These are phyloP conservation scores for Gossypium turneri DNA, from an alignment of 345 rosid species.

Conservation along the genomic window DNA sequence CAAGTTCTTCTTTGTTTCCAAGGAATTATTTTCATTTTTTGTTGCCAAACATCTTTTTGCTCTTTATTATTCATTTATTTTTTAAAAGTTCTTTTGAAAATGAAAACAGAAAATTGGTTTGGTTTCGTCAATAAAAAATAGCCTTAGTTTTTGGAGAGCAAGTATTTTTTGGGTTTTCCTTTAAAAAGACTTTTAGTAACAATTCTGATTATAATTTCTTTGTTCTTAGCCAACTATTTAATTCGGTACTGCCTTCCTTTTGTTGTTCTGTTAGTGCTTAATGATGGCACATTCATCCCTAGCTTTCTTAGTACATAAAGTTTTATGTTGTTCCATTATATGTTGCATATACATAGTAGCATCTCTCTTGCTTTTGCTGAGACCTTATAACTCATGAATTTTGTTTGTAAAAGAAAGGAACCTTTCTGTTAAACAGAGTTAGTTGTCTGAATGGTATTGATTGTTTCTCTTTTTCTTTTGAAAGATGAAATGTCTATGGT, in stretches of 20 bases:
- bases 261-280: background rate
- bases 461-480: background rate
- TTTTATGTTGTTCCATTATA: background rate
- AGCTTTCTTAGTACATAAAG: background rate
- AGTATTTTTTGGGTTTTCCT: background rate
- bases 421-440: background rate
- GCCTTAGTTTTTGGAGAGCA: no score
- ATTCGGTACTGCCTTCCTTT: background rate
- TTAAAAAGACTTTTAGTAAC: background rate
- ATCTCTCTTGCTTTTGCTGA: background rate
- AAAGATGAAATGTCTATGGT: background rate
- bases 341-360: background rate
- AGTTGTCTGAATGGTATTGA: background rate
- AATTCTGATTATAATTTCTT: background rate
- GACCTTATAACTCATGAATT: background rate
- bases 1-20: background rate
- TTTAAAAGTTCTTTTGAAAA: no score
- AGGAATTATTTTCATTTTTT: background rate
- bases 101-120: no score
- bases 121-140: no score
- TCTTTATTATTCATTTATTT: no score
- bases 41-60: background rate
- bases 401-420: background rate
- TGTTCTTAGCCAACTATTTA: background rate
- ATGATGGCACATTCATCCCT: background rate